Evolutionary conservation across 78 protist genomes (phyloP).

Genomic region (Speleostelium caveatum): DNA sequence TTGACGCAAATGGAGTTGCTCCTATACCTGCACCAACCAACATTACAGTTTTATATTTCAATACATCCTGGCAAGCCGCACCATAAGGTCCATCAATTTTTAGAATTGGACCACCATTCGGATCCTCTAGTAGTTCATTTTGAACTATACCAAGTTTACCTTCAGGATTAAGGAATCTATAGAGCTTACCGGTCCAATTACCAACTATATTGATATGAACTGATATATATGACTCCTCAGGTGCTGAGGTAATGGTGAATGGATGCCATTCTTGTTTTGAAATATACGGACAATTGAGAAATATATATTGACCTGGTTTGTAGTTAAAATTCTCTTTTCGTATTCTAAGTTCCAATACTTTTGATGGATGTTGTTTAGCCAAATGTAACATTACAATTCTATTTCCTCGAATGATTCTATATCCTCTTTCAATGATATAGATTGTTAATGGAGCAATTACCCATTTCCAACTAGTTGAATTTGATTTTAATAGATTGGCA

Average conservation of each 20-base stretch:
- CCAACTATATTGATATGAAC: constrained; percentile 88
- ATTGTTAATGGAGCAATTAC: constrained; percentile 36
- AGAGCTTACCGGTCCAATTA: constrained; percentile 76
- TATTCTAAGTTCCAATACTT: constrained; percentile 68
- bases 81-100: constrained; percentile 95
- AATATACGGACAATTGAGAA: constrained; percentile 64
- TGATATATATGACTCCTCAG: constrained; percentile 82
- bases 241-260: constrained; percentile 93
- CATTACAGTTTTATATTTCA: constrained; percentile 64
- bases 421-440: constrained; percentile 32
- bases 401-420: constrained; percentile 28
- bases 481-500: constrained; percentile 16
- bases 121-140: constrained; percentile 58
- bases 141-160: constrained; percentile 80
- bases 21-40: constrained; percentile 96
- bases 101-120: constrained; percentile 58
- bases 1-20: constrained; percentile 95
- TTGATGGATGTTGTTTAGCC: constrained; percentile 60
- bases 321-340: constrained; percentile 49
- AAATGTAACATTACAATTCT: constrained; percentile 3
- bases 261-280: constrained; percentile 92
- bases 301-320: constrained; percentile 73
- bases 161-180: constrained; percentile 52
- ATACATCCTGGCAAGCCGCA: constrained; percentile 82
- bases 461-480: constrained; percentile 50